Base-by-base conservation (phyloP, 2,329 filamentous ascomycete species). In the Basipetospora chlamydospora region DNA sequence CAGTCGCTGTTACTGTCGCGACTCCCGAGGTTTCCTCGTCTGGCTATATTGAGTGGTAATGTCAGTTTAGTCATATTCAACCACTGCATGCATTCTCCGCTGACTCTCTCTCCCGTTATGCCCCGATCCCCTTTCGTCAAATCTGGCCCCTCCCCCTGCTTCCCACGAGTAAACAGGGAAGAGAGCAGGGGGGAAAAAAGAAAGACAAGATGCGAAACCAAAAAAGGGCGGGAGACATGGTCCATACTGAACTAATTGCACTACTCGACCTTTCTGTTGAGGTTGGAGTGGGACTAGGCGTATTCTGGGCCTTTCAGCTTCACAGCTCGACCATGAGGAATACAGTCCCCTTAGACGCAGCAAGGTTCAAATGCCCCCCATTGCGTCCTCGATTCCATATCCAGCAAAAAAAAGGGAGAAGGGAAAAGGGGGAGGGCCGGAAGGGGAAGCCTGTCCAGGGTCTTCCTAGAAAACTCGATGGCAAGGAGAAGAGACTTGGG, bases 1-100 rank as follows among this genome's bases (percentile, higher is more conserved):
- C 37, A 7, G 25, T 12, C 20, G 61, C 58, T 1, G 70, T 77
- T 8, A 77, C 61, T 0, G 73, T 77, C 46, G 65, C 56, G 3
- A 71, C 46, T 0, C 44, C 33, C n/a, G 54, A 15, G 3, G 28
- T 23, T 16, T 21, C 32, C 15, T 34, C 32, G n/a, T 11, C 15
- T n/a, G 5, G 17, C n/a, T n/a, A 25, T 25, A 26, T 10, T 12
- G 15, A 15, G 18, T 4, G 16, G 16, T 11, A 23, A 23, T 10
- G 28, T 31, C 16, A 31, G 28, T 18, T 18, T 23, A 23, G 6
- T 23, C 22, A 23, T 23, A n/a, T n/a, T 28, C 26, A 9, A 6
- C 12, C 26, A 13, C 10, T 15, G 13, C 11, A n/a, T 13, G 13
- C 26, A 13, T 28, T 28, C 26, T 28, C 26, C 8, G n/a, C 16